Evolutionary conservation across 2,329 filamentous ascomycete genomes (phyloP), one percentile per base, ranked within the genome.

Genomic region (Cladophialophora yegresii): DNA sequence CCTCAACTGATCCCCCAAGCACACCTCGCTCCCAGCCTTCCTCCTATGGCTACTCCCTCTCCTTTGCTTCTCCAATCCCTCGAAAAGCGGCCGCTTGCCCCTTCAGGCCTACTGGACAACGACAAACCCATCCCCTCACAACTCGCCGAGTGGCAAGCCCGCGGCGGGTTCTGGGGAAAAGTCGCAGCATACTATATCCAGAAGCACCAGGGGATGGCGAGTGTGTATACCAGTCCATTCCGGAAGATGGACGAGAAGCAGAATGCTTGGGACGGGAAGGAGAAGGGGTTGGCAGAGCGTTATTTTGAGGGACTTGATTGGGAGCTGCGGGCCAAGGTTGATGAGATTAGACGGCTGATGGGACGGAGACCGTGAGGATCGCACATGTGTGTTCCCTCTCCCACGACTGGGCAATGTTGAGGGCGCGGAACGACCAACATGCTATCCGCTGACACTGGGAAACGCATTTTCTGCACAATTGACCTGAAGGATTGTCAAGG

Each of bases 131-230:
- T 67, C 13, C 67, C 70, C 20, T 40, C 67, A 53, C 64, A 68
- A n/a, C 62, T 69, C 22, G 45, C 57, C 23, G 62, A 68, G 32
- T 71, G 70, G 70, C 62, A 66, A 20, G 57, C 53, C 12, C 58
- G 62, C 16, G 68, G 65, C n/a, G 70, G 70, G 3, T 71, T 71
- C 43, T 71, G 70, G 70, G 67, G 66, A 47, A 65, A 64, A 49
- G 66, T 71, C 5, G 60, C 69, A 6, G 57, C 51, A 12, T 70
- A 71, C 55, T 71, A 68, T 56, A 67, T 69, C 26, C 55, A 60
- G 32, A 70, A 70, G 32, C 69, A 70, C 51, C 58, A 69, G 16
- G 58, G 54, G 10, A 55, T 64, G 22, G 67, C 67, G 16, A 71
- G 66, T 36, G 63, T 70, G 22, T 71, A 71, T 40, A 64, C 57